Conservation (phyloP, 371 early-diverging fungal species). For the Mucor saturninus region DNA sequence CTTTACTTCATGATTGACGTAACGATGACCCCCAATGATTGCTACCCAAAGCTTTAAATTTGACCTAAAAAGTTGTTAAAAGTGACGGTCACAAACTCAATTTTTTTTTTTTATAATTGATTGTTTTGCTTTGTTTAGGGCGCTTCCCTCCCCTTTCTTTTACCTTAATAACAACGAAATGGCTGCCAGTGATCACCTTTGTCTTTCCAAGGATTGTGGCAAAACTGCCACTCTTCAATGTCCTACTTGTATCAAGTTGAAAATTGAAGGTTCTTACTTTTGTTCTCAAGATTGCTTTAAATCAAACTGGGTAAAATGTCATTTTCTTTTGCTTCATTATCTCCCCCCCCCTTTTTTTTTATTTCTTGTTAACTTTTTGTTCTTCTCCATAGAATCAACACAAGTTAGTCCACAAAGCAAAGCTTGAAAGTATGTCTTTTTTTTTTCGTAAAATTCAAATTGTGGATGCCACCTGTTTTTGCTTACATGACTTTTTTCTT, state of each 20-base stretch:
- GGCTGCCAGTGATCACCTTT: slow-evolving; percentile 22
- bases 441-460: not conserved
- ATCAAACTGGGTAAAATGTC: slow-evolving; percentile 66
- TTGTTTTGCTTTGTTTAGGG: not conserved
- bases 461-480: not conserved
- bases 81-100: not conserved
- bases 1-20: too few species aligned
- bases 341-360: not conserved
- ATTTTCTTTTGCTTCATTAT: not conserved
- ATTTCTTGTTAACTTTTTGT: not conserved
- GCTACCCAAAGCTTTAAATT: too few species aligned
- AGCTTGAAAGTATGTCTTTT: slow-evolving; percentile 34
- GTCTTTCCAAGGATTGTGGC: slow-evolving; percentile 54
- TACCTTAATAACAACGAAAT: not conserved
- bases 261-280: slow-evolving; percentile 76
- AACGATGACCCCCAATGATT: too few species aligned
- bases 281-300: slow-evolving; percentile 93
- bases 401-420: slow-evolving; percentile 60
- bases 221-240: slow-evolving; percentile 86
- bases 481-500: not conserved
- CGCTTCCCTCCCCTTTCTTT: not conserved
- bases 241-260: slow-evolving; percentile 87
- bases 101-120: too few species aligned
- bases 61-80: not conserved
- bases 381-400: slow-evolving; percentile 46